phyloP scores from a whole-genome alignment of 2,329 filamentous ascomycete genomes.

The Diaporthe vaccinii region DNA sequence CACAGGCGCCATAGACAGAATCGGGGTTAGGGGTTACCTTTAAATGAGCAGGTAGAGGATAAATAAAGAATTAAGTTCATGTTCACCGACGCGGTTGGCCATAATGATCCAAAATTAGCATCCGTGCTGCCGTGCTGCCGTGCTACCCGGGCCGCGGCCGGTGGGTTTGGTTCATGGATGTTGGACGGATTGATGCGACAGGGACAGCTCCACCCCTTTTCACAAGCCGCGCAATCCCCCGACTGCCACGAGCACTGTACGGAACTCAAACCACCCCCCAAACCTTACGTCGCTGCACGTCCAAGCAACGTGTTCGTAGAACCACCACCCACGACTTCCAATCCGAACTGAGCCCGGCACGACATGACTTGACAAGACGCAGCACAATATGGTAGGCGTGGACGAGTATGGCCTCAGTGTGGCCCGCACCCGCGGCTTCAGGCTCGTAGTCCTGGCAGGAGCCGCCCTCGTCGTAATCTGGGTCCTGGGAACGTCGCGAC shows the following conservation, averaged over 20 bases:
- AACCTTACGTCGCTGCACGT: not conserved
- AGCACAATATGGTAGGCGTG: conserved; percentile 35
- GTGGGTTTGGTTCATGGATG: not conserved
- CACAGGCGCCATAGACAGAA: not conserved
- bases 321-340: not conserved
- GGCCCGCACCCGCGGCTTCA: conserved; percentile 34
- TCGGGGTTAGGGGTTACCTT: not conserved
- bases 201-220: conserved; percentile 3
- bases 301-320: conserved; percentile 14
- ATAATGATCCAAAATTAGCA: conserved; percentile 15
- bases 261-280: not conserved
- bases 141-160: conserved; percentile 6
- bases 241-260: not conserved
- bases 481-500: conserved; percentile 30
- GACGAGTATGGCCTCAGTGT: conserved; percentile 34
- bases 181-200: not conserved
- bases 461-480: conserved; percentile 36
- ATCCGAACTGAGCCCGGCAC: not conserved
- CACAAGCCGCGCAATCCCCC: conserved; percentile 23
- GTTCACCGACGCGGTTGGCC: not conserved
- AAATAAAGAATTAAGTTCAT: not conserved
- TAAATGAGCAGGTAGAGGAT: not conserved
- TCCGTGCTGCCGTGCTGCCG: conserved; percentile 25
- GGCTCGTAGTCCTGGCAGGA: conserved; percentile 36
- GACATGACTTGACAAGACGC: conserved; percentile 13